These are phyloP conservation scores for Ceratocystis harringtonii DNA, from an alignment of 2,329 filamentous ascomycete genomes.

Conservation along the genomic window DNA sequence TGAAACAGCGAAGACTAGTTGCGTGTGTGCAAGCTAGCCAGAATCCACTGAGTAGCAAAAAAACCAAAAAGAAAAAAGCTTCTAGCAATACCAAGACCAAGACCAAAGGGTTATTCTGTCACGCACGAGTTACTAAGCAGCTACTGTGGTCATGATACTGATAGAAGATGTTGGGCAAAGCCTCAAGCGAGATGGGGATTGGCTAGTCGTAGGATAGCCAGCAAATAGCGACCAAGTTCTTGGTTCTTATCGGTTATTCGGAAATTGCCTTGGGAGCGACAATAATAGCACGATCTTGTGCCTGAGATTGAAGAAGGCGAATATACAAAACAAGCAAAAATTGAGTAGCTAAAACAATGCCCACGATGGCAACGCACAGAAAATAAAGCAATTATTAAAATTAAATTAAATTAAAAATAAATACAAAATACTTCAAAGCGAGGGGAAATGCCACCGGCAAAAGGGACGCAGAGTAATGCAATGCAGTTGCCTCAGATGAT, in stretches of 20 bases:
- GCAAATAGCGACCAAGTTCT: too few relatives aligned
- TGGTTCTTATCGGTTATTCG: background rate
- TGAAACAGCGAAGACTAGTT: background rate
- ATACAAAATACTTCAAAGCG: background rate
- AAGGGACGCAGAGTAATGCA: conserved; percentile 4
- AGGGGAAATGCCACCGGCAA: background rate
- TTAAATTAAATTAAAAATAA: background rate
- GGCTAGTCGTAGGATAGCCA: background rate
- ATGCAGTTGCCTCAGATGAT: conserved; percentile 5
- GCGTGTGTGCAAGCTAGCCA: background rate
- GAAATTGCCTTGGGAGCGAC: background rate
- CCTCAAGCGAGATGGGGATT: background rate
- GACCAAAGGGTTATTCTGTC: background rate
- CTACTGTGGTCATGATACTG: background rate
- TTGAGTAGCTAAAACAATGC: background rate
- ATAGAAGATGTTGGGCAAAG: background rate
- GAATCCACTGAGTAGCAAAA: background rate
- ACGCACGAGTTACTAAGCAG: background rate
- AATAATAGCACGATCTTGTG: background rate
- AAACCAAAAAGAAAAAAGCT: background rate
- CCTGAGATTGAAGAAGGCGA: background rate
- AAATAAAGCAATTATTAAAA: background rate
- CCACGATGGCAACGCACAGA: background rate
- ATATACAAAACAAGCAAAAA: background rate
- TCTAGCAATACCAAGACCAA: background rate